A percentile compares a stretch with the other conserved stretches of the same genome.
These are phyloP conservation scores for Cynanchum wilfordii DNA, from an alignment of 257 asterid species.

Conservation along the genomic window DNA sequence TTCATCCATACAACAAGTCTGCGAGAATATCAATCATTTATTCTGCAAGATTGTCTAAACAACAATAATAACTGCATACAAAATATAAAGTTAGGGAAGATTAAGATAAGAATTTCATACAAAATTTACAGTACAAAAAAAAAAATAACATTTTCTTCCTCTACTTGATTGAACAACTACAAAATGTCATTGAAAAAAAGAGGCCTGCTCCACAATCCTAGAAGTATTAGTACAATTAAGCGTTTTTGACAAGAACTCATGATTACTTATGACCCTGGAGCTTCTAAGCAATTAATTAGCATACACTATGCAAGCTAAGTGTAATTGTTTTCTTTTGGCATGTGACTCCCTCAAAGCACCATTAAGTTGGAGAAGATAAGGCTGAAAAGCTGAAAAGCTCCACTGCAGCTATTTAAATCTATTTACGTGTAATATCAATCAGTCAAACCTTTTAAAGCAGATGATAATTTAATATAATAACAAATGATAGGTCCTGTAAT, in stretches of 20 bases:
- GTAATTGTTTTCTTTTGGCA: not conserved
- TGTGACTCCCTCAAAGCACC: not conserved
- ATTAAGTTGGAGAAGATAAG: not conserved
- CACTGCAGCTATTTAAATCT: not conserved
- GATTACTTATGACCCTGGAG: not conserved
- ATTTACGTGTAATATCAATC: too few relatives aligned
- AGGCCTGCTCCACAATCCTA: not conserved
- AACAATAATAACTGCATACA: not conserved
- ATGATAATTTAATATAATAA: too few relatives aligned
- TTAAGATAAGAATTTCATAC: not conserved
- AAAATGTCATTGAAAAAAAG: not conserved
- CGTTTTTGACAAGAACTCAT: not conserved
- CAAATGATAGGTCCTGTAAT: too few relatives aligned
- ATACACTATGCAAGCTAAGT: not conserved
- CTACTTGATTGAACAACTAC: not conserved
- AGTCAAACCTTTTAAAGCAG: too few relatives aligned
- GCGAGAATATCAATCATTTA: not conserved
- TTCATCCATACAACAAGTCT: not conserved
- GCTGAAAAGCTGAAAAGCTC: not conserved
- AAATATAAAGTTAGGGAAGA: not conserved
- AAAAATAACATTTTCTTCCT: not conserved
- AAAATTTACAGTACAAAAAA: not conserved
- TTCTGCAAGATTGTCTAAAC: not conserved
- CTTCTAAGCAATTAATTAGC: not conserved
- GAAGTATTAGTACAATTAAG: not conserved